Evolutionary conservation across 306 rosid genomes (phyloP), one percentile per base, ranked within the genome.

Genomic region (Senna tora): DNA sequence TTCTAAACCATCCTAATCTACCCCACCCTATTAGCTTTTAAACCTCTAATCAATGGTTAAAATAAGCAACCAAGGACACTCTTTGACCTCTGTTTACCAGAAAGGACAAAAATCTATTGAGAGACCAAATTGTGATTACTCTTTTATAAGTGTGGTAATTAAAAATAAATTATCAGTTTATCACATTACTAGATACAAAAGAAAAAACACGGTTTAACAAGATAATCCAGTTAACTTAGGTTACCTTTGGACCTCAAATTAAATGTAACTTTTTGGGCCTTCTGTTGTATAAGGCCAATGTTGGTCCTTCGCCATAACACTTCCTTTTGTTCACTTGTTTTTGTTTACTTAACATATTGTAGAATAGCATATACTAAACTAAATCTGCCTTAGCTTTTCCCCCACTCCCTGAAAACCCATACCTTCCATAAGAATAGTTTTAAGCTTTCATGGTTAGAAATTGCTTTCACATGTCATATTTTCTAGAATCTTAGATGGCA

Each of bases 261-360:
- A 66, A 39, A 20, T 25, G 30, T 25, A 25, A 16, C 6, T 1
- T n/a, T 47, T 51, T 17, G 45, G 28, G 74, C 36, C 52, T 68
- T 61, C 36, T 59, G 41, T 21, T 15, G n/a, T 43, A 5, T 34
- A 46, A 33, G 52, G 32, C 33, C 47, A 14, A 14, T 36, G 69
- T 62, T 46, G 20, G 9, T 51, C 76, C 19, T 15, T 39, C 66
- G 50, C 62, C 46, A 58, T 33, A 12, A 50, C 32, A 60, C 14
- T 69, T 49, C 57, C 57, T 74, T 43, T 54, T 28, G 43, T 43
- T 43, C 13, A 43, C 32, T 39, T 69, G 67, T 74, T 56, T n/a
- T n/a, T n/a, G n/a, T n/a, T 49, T 46, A 56, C 66, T 61, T 60
- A 47, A 25, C 63, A 74, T 51, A 52, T 34, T 28, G 2, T 20